These are phyloP conservation scores for Claviceps humidiphila DNA, from an alignment of 2,329 filamentous ascomycete species.

Conservation along the genomic window DNA sequence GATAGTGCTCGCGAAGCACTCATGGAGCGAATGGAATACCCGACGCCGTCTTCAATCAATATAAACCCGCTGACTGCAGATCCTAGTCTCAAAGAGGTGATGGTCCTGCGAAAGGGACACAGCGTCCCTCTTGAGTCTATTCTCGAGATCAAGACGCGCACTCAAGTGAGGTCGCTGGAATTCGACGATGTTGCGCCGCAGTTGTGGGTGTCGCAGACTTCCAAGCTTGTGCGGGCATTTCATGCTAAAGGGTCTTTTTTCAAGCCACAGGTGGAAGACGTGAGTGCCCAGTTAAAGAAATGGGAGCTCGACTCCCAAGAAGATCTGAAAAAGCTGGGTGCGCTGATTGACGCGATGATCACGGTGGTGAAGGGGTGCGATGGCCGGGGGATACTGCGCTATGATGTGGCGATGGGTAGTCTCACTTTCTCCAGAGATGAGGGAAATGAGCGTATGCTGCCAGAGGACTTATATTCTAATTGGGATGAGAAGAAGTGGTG, in stretches of 20 bases:
- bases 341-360: conserved; percentile 15
- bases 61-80: background rate
- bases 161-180: conserved; percentile 17
- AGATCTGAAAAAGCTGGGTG: conserved; percentile 17
- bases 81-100: conserved; percentile 14
- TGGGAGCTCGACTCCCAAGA: conserved; percentile 24
- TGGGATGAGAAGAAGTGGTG: background rate
- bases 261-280: conserved; percentile 17
- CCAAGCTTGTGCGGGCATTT: conserved; percentile 31
- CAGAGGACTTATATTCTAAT: conserved; percentile 2
- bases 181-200: conserved; percentile 24
- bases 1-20: conserved; percentile 4
- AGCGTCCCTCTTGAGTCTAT: conserved; percentile 21
- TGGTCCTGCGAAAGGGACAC: conserved; percentile 18
- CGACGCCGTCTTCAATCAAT: conserved; percentile 13
- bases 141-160: conserved; percentile 32
- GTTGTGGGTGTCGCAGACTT: conserved; percentile 33
- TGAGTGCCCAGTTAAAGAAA: conserved; percentile 14
- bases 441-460: background rate
- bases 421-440: background rate
- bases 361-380: background rate
- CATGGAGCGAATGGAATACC: conserved; percentile 11
- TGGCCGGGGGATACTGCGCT: background rate
- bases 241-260: conserved; percentile 24
- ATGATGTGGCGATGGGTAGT: background rate